phyloP scores from a whole-genome alignment of 2,329 filamentous ascomycete species.

The Fusarium clavum region DNA sequence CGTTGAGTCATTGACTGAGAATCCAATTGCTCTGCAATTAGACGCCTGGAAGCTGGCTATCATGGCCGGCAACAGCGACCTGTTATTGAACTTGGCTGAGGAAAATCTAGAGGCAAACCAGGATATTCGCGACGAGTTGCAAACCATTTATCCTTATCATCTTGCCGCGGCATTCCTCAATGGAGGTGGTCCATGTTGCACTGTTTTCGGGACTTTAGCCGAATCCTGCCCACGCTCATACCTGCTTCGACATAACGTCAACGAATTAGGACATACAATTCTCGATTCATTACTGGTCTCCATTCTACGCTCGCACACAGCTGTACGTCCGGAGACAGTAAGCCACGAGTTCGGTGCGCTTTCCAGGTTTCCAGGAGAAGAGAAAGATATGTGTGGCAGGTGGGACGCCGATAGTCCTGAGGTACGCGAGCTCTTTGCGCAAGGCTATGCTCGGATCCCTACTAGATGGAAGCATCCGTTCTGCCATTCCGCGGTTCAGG shows the following conservation, averaged over 20 bases:
- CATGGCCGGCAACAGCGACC: slow-evolving; percentile 1
- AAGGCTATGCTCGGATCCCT: slow-evolving; percentile 16
- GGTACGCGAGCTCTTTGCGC: background rate
- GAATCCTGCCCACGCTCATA: fast-evolving
- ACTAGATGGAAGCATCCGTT: slow-evolving; percentile 25
- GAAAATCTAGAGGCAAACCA: fast-evolving
- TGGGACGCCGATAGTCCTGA: slow-evolving; percentile 2
- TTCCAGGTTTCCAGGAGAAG: slow-evolving; percentile 18
- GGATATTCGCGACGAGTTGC: too few relatives aligned
- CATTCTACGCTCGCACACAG: slow-evolving; percentile 18
- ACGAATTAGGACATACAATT: slow-evolving; percentile 16
- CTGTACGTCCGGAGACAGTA: background rate
- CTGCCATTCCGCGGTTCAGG: slow-evolving; percentile 21
- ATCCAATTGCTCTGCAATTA: background rate
- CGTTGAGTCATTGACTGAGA: background rate
- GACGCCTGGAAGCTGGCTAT: slow-evolving; percentile 28
- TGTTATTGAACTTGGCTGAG: background rate
- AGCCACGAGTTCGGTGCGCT: slow-evolving; percentile 3
- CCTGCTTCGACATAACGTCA: background rate
- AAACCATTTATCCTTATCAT: slow-evolving; percentile 1
- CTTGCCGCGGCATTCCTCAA: slow-evolving; percentile 22
- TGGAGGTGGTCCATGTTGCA: slow-evolving; percentile 1
- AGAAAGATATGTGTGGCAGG: slow-evolving; percentile 29
- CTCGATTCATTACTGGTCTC: background rate
- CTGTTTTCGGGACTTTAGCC: background rate